These are phyloP conservation scores for Coemansia erecta DNA, from an alignment of 192 early-diverging fungal genomes.

Conservation along the genomic window DNA sequence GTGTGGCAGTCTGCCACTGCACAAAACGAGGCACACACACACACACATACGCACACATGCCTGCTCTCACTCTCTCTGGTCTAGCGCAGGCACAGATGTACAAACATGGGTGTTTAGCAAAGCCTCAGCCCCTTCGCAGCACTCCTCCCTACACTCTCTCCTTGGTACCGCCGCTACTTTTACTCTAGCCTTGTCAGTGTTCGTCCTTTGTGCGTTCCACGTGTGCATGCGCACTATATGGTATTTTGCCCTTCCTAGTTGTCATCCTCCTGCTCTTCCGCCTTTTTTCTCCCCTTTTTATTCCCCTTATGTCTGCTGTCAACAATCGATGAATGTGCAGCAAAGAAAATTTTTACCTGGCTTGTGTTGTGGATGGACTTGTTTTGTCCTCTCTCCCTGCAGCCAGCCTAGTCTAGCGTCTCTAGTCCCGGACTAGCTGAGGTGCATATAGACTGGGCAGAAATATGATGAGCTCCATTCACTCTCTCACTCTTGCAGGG, in stretches of 20 bases:
- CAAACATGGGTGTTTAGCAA: not conserved
- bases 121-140: not conserved
- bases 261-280: no score
- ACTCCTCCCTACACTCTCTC: not conserved
- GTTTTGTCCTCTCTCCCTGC: not conserved
- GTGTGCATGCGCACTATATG: slow-evolving; percentile 14
- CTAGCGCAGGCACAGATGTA: no score
- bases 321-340: no score
- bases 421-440: no score
- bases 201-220: slow-evolving; percentile 5
- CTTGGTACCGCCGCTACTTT: not conserved
- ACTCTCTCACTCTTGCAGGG: no score
- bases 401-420: not conserved
- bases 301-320: not conserved
- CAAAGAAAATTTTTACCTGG: no score
- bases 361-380: no score
- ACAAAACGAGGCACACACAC: not conserved
- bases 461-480: not conserved
- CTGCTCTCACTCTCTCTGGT: not conserved
- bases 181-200: not conserved
- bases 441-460: not conserved
- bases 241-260: not conserved
- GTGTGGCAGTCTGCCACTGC: no score
- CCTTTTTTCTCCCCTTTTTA: not conserved
- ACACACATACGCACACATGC: not conserved